Evolutionary conservation across 257 asterid species (phyloP), one percentile per base, ranked within the genome.

Genomic region (Rubia yunnanensis): DNA sequence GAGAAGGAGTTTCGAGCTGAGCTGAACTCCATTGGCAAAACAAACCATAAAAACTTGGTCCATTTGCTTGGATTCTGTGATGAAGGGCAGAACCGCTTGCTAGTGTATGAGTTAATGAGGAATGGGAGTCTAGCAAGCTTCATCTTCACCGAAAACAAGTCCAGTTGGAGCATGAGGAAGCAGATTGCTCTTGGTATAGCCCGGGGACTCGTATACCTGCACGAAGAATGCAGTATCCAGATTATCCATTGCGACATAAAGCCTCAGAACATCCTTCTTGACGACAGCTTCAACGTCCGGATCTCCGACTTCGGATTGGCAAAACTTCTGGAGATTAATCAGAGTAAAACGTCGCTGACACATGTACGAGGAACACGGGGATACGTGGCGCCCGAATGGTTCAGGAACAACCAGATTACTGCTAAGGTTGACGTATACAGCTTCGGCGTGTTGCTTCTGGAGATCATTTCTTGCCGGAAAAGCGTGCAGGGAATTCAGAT

Each of bases 361-460:
- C 38, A 68, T 14, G 70, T 80, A 1, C 59, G 83, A 70, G 81
- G 85, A 20, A 80, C 83, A n/a, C 63, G 69, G 70, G 82, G 85
- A 3, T 80, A 80, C 26, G 77, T 77, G 5, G 85, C 82, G 1
- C 85, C 78, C 1, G 80, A 80, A 62, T 80, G 82, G 82, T 80
- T 80, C 55, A 67, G 82, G 63, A 71, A 67, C 72, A 67, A 49
- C 35, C 69, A 61, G 9, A 60, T 76, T 63, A 73, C 73, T 0
- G 75, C 67, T 26, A 80, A 80, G 54, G 84, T 72, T 4, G 80
- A 80, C 24, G 79, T 80, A 1, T 76, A 76, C 65, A 80, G 82
- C 79, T 80, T 76, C 60, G 76, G 82, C 3, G 72, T 80, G 18
- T 7, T 80, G 32, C 48, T 80, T 10, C 61, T 80, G 7, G 79